A percentile compares a stretch with the other conserved stretches of the same genome.
These are phyloP conservation scores for Magnolia officinalis DNA, from an alignment of 164 flowering plant genomes.

Conservation along the genomic window DNA sequence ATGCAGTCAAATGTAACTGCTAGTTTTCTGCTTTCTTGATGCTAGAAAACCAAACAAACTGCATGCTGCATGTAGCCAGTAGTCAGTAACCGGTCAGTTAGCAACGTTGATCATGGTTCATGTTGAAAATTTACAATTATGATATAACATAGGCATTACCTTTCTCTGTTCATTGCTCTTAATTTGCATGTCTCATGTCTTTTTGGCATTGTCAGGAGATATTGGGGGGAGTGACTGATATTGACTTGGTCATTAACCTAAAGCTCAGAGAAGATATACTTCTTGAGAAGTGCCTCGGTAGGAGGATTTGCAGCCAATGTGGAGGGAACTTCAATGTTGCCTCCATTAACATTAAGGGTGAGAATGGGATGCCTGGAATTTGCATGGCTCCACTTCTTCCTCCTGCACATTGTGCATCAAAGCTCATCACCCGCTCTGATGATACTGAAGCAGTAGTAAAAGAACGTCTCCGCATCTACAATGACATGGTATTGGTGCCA, in stretches of 20 bases:
- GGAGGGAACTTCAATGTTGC: constrained; percentile 81
- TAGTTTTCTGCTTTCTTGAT: too few relatives aligned
- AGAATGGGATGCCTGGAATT: constrained; percentile 71
- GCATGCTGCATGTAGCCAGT: too few relatives aligned
- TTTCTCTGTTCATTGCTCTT: background rate
- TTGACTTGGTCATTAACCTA: constrained; percentile 80
- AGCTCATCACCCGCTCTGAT: constrained; percentile 81
- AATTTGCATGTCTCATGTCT: background rate
- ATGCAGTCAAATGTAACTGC: too few relatives aligned
- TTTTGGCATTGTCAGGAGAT: constrained; percentile 60
- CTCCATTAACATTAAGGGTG: constrained; percentile 61
- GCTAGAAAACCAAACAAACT: too few relatives aligned
- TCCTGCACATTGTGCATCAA: constrained; percentile 76
- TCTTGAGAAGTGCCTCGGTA: constrained; percentile 88
- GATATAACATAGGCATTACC: background rate
- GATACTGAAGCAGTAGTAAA: constrained; percentile 84
- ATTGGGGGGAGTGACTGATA: constrained; percentile 77
- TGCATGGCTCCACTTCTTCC: constrained; percentile 92
- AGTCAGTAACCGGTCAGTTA: too few relatives aligned
- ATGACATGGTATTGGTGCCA: constrained; percentile 55
- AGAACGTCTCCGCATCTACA: constrained; percentile 71
- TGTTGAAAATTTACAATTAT: too few relatives aligned
- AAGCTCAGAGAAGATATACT: constrained; percentile 81
- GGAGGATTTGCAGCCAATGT: constrained; percentile 88
- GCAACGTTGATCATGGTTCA: background rate